Evolutionary conservation across 352 stramenopile genomes (phyloP), one percentile per base, ranked within the genome.

Genomic region (Phytophthora boehmeriae): DNA sequence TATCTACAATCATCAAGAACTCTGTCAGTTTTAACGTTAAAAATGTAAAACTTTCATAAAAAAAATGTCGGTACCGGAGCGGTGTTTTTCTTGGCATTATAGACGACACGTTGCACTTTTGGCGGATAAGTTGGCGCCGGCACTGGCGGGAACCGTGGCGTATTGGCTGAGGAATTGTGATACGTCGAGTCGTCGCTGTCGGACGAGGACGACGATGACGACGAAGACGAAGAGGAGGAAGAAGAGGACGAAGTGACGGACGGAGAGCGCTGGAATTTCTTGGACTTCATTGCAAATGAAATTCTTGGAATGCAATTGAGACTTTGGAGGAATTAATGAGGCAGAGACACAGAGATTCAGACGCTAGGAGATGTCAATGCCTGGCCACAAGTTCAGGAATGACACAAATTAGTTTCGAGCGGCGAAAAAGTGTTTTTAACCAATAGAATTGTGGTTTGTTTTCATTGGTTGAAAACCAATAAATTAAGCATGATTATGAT

Each of bases 51-150:
- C 1, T 19, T n/a, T 14, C 13, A 2, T n/a, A 25, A 54, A 10
- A 19, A 42, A 19, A 6, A 39, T 25, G 11, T 45, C 36, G 19
- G 14, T 73, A 93, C 84, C 84, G 23, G 82, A 88, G 65, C 85
- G 85, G 39, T 93, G 82, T 27, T 83, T 84, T 76, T 78, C 65
- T 93, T 93, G 38, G 79, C 80, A 49, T 80, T 80, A 22, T 63
- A 64, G 1, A 93, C 58, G 11, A 76, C 71, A 10, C 70, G 69
- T 17, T 71, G 63, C 27, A 88, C 72, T 56, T 89, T 89, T 10
- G 58, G 39, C 30, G 78, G 71, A 25, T 80, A 82, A 41, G 73
- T 56, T 6, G 82, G 80, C 34, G 73, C 32, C 20, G 75, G 46
- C 4, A 93, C 77, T 13, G 62, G 50, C 42, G 78, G 78, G 55